Base-by-base conservation (phyloP, 116 monocot genomes). In the Zostera marina region DNA sequence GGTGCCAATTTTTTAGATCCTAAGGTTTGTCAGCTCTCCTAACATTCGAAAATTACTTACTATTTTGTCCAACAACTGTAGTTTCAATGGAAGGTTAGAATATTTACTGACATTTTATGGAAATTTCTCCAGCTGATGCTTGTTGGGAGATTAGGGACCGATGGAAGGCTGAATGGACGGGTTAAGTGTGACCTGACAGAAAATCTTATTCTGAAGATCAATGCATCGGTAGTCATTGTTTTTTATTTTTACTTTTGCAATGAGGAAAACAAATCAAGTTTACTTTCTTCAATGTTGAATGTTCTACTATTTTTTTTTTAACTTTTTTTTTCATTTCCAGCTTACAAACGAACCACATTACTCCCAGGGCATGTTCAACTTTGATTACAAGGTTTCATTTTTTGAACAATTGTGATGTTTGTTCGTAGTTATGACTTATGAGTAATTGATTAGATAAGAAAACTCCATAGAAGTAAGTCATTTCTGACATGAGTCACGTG, bases 331-430 rank as follows among this genome's bases (percentile, higher is more conserved):
- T 9, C 20, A 38, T 39, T 53, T 43, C 14, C 82, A 96, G 96
- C 98, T 89, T 55, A 86, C 98, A 49, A 85, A 83, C 69, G 90
- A 98, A 56, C 78, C 86, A 22, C 90, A 90, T 79, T 89, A 65
- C 61, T 98, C 98, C 45, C 90, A 98, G 53, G 90, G 90, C 12
- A 86, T 98, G 90, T 90, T 90, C 70, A 89, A 89, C 72, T 96
- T 89, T 63, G 96, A 96, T 64, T 96, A 89, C 64, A 96, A 96
- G 96, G 96, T 96, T 47, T 8, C 10, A 5, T 21, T 19, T 51
- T 51, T 51, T 51, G 49, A 51, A 21, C 8, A 55, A 3, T 13
- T n/a, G n/a, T 10, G 21, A 44, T 60, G n/a, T 24, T 16, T 48
- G 17, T 13, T 25, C 32, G 14, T 25, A 22, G n/a, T n/a, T 32